These are phyloP conservation scores for Bimuria novae-zelandiae DNA, from an alignment of 2,329 filamentous ascomycete genomes.

Conservation along the genomic window DNA sequence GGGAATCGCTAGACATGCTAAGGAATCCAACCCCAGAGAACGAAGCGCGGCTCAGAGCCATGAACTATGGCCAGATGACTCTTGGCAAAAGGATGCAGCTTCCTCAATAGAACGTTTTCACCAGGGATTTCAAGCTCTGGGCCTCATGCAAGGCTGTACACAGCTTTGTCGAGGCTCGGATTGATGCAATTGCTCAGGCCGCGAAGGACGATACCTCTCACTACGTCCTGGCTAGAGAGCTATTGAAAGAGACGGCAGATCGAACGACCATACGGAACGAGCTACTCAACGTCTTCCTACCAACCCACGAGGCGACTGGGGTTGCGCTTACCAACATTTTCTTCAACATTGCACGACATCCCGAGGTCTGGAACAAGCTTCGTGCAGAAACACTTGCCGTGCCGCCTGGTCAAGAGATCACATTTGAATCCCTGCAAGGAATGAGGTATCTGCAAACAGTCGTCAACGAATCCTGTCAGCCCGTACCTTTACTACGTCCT, in stretches of 20 bases:
- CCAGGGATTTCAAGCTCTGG: too few relatives aligned
- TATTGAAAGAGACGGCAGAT: too few relatives aligned
- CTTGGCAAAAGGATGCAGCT: too few relatives aligned
- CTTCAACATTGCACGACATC: conserved; percentile 43
- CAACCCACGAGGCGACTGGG: conserved; percentile 42
- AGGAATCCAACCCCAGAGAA: conserved; percentile 5
- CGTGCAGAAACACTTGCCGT: conserved; percentile 36
- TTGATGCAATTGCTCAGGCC: too few relatives aligned
- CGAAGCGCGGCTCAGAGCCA: conserved; percentile 25
- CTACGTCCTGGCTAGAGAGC: conserved; percentile 17
- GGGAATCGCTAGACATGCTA: not conserved
- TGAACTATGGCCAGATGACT: conserved; percentile 29
- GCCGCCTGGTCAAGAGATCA: too few relatives aligned
- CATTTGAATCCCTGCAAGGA: too few relatives aligned
- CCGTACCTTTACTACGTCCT: too few relatives aligned
- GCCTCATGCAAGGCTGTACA: too few relatives aligned
- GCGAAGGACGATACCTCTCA: too few relatives aligned
- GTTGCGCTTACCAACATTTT: conserved; percentile 39
- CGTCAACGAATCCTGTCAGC: too few relatives aligned
- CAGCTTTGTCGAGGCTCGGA: too few relatives aligned
- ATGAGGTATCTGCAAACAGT: conserved; percentile 35
- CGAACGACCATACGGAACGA: conserved; percentile 29
- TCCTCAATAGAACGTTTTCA: too few relatives aligned
- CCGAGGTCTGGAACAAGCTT: conserved; percentile 36
- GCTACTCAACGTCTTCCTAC: conserved; percentile 40